Evolutionary conservation across 345 rosid genomes (phyloP).

Genomic region (Iberis pinnata): DNA sequence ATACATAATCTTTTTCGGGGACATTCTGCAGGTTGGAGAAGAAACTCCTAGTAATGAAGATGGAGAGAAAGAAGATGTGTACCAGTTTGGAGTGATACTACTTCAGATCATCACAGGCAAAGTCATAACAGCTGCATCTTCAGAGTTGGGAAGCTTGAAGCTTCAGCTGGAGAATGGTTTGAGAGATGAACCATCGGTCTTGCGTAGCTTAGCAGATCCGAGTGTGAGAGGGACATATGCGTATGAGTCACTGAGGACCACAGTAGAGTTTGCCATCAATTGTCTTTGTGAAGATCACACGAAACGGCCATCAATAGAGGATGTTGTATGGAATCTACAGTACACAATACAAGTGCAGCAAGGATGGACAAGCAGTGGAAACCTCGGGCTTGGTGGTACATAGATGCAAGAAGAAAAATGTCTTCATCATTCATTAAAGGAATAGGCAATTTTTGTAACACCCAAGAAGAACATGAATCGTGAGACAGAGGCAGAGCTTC

Average conservation of each 20-base stretch:
- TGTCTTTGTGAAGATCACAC: slow-evolving; percentile 56
- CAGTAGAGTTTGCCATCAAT: slow-evolving; percentile 59
- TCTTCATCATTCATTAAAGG: neutral
- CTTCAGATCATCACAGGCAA: slow-evolving; percentile 65
- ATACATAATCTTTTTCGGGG: neutral
- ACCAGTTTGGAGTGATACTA: slow-evolving; percentile 78
- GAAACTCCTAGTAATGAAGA: slow-evolving; percentile 46
- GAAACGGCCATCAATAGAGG: slow-evolving; percentile 77
- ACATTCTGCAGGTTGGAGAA: slow-evolving; percentile 40
- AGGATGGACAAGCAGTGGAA: slow-evolving; percentile 82
- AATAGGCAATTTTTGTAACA: too few species aligned
- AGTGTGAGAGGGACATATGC: slow-evolving; percentile 66
- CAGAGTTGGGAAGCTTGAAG: slow-evolving; percentile 51
- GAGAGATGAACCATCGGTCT: slow-evolving; percentile 50
- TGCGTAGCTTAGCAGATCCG: slow-evolving; percentile 49
- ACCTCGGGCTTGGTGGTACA: slow-evolving; percentile 42
- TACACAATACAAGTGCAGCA: slow-evolving; percentile 86
- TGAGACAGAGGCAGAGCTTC: too few species aligned
- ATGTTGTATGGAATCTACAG: slow-evolving; percentile 90
- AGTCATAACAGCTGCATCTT: slow-evolving; percentile 34
- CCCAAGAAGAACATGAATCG: too few species aligned
- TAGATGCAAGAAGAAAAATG: slow-evolving; percentile 1
- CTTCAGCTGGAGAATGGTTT: slow-evolving; percentile 53
- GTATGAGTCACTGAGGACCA: slow-evolving; percentile 66
- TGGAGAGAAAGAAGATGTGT: slow-evolving; percentile 80